A percentile compares a stretch with the other conserved stretches of the same genome.
Conservation (phyloP, 1,284 basidiomycete genomes). For the Coniophora puteana region DNA sequence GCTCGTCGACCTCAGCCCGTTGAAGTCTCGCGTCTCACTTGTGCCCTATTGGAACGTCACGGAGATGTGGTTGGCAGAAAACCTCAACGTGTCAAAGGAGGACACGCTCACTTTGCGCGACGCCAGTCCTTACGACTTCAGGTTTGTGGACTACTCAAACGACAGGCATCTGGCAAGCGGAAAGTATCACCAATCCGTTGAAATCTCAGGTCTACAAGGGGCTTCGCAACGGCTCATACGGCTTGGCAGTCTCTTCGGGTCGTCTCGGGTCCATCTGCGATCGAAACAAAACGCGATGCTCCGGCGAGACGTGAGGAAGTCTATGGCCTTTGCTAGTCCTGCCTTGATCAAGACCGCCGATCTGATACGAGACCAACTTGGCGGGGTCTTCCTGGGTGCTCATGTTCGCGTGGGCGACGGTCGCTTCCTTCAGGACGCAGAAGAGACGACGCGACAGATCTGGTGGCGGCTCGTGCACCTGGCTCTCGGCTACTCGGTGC, state of each 20-base stretch:
- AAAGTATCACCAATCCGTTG: conserved; percentile 43
- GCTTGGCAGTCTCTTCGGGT: conserved; percentile 67
- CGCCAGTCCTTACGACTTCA: conserved; percentile 55
- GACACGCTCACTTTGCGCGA: conserved; percentile 53
- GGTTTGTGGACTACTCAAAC: conserved; percentile 54
- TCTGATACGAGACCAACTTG: conserved; percentile 40
- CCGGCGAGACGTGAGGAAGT: conserved; percentile 42
- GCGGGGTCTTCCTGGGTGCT: conserved; percentile 53
- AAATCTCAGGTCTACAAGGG: conserved; percentile 38
- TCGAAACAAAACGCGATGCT: conserved; percentile 33
- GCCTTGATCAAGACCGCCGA: conserved; percentile 38
- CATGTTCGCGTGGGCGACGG: conserved; percentile 71
- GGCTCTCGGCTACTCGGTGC: conserved; percentile 34
- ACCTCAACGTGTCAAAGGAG: conserved; percentile 32
- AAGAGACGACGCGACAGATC: conserved; percentile 38
- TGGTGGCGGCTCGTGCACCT: conserved; percentile 57
- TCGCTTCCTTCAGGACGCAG: conserved; percentile 43
- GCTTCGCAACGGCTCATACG: conserved; percentile 48
- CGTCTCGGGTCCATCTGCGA: conserved; percentile 55
- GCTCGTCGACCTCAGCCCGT: conserved; percentile 50
- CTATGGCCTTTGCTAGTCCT: conserved; percentile 51
- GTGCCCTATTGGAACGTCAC: conserved; percentile 46
- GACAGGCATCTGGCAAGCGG: conserved; percentile 19
- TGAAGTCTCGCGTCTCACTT: conserved; percentile 32
- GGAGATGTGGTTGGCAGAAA: conserved; percentile 43